phyloP scores from a whole-genome alignment of 164 flowering plant genomes.

The Stephania cephalantha region DNA sequence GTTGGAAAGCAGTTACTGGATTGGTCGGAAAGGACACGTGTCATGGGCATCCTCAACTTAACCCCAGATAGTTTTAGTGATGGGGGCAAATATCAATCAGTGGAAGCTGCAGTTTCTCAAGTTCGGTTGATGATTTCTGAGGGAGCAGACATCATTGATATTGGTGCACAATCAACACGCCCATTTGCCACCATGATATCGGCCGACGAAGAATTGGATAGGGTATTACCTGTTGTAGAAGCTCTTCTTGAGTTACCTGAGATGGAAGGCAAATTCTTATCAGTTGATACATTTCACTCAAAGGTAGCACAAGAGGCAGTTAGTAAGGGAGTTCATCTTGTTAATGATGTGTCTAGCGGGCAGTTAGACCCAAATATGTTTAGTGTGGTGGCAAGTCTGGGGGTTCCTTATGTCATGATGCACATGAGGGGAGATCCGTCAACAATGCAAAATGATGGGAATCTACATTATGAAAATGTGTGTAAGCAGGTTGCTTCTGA shows the following conservation, averaged over 20 bases:
- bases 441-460: slow-evolving; percentile 71
- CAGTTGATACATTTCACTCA: slow-evolving; percentile 87
- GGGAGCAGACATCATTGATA: slow-evolving; percentile 88
- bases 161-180: slow-evolving; percentile 91
- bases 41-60: slow-evolving; percentile 85
- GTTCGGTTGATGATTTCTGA: slow-evolving; percentile 60
- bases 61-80: slow-evolving; percentile 97
- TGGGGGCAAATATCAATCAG: slow-evolving; percentile 70
- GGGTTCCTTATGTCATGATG: slow-evolving; percentile 76
- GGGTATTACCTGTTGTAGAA: slow-evolving; percentile 77
- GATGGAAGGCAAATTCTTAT: slow-evolving; percentile 59
- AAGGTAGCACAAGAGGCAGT: slow-evolving; percentile 78
- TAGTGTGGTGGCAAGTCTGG: slow-evolving; percentile 47
- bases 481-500: slow-evolving; percentile 66
- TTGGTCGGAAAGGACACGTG: slow-evolving; percentile 67
- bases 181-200: slow-evolving; percentile 72
- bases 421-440: slow-evolving; percentile 90
- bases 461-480: slow-evolving; percentile 59
- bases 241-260: slow-evolving; percentile 59
- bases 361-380: slow-evolving; percentile 61
- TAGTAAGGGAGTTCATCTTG: slow-evolving; percentile 63
- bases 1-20: slow-evolving; percentile 63
- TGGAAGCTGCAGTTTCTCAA: slow-evolving; percentile 67
- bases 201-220: slow-evolving; percentile 65
- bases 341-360: slow-evolving; percentile 92